Evolutionary conservation across 73 alveolate species (phyloP).

Genomic region (Paramecium primaurelia): DNA sequence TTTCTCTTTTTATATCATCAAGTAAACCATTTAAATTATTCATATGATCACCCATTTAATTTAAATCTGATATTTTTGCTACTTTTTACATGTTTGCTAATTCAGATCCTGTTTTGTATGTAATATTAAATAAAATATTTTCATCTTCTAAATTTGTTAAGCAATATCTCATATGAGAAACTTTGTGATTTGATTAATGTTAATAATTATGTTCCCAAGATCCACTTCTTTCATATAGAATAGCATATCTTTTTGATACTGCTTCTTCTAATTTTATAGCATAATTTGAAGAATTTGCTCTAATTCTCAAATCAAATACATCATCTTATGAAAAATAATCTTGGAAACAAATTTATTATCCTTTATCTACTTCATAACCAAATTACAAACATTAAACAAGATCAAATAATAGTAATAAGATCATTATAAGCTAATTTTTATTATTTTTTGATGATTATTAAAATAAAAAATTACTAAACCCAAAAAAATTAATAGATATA

Average conservation of each 20-base stretch:
- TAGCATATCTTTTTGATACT: background rate
- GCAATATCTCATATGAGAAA: background rate
- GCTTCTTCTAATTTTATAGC: background rate
- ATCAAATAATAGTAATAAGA: background rate
- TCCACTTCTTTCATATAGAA: background rate
- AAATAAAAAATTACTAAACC: background rate
- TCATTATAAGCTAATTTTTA: background rate
- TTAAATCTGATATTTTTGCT: slow-evolving; percentile 6
- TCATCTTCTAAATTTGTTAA: background rate
- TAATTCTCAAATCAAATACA: background rate
- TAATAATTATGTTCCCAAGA: background rate
- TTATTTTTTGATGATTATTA: background rate
- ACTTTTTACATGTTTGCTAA: slow-evolving; percentile 18
- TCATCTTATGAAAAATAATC: background rate
- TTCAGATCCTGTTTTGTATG: slow-evolving; percentile 17
- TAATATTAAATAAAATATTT: background rate
- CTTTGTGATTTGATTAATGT: background rate
- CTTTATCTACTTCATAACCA: background rate
- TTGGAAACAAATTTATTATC: background rate
- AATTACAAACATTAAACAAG: background rate
- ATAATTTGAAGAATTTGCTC: background rate
- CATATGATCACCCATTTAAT: background rate
- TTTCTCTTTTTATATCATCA: slow-evolving; percentile 23
- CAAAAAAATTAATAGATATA: background rate
- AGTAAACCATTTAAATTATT: background rate